phyloP scores from a whole-genome alignment of 768 basidiomycete genomes.

The Lactifluus hygrophoroides region DNA sequence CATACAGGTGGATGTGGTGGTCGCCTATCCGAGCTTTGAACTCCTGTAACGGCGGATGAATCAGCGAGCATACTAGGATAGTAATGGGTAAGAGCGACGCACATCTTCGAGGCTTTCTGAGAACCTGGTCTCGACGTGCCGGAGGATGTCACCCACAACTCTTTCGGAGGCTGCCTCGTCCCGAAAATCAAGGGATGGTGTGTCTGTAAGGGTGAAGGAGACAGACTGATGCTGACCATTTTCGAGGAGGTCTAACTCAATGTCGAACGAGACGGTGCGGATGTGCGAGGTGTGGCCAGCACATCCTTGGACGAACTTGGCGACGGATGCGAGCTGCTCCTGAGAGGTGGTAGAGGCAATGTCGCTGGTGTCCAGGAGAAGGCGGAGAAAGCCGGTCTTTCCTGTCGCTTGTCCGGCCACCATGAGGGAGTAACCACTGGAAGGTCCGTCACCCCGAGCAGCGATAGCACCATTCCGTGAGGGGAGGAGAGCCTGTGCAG shows the following conservation, averaged over 20 bases:
- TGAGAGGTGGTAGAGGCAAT: slow-evolving; percentile 53
- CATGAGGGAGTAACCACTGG: slow-evolving; percentile 57
- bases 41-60: slow-evolving; percentile 39
- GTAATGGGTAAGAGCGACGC: slow-evolving; percentile 31
- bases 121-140: slow-evolving; percentile 65
- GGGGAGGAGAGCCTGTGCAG: slow-evolving; percentile 24
- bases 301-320: slow-evolving; percentile 73
- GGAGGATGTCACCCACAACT: slow-evolving; percentile 54
- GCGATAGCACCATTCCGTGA: slow-evolving; percentile 25
- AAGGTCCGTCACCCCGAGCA: slow-evolving; percentile 26
- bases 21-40: slow-evolving; percentile 62
- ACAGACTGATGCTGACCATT: slow-evolving; percentile 40
- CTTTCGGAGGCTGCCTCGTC: slow-evolving; percentile 61
- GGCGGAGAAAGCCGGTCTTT: slow-evolving; percentile 82
- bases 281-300: slow-evolving; percentile 65
- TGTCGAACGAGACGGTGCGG: slow-evolving; percentile 61
- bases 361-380: slow-evolving; percentile 73
- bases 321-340: slow-evolving; percentile 73
- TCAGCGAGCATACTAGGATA: slow-evolving; percentile 14
- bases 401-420: slow-evolving; percentile 77
- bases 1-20: slow-evolving; percentile 76
- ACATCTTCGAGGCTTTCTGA: slow-evolving; percentile 72
- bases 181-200: slow-evolving; percentile 68
- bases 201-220: slow-evolving; percentile 69
- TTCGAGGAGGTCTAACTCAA: slow-evolving; percentile 50